These are phyloP conservation scores for Thielaviopsis musarum DNA, from an alignment of 2,329 filamentous ascomycete genomes.

Conservation along the genomic window DNA sequence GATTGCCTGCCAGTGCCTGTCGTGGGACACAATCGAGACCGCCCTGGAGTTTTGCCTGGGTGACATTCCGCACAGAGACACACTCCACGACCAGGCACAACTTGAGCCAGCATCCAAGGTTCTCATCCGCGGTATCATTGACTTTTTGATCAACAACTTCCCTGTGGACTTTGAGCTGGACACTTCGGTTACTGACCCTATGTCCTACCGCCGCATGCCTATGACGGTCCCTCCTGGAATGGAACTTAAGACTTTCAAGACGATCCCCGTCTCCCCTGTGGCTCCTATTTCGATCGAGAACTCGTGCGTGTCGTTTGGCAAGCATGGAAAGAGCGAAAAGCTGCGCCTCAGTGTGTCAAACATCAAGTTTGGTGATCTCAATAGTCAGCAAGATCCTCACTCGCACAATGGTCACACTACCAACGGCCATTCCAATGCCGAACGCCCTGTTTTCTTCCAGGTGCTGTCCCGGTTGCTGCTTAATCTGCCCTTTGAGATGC, in stretches of 20 bases:
- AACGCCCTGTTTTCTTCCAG: conserved; percentile 23
- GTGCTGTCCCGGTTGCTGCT: conserved; percentile 50
- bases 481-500: conserved; percentile 49
- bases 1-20: conserved; percentile 38
- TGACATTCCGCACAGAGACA: conserved; percentile 19
- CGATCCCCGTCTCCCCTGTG: conserved; percentile 12
- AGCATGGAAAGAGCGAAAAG: conserved; percentile 5
- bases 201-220: conserved; percentile 26
- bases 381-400: conserved; percentile 19
- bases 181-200: conserved; percentile 21
- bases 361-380: conserved; percentile 57
- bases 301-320: conserved; percentile 1
- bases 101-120: conserved; percentile 33
- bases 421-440: background rate
- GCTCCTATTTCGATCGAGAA: conserved; percentile 12
- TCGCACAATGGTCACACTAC: conserved; percentile 18
- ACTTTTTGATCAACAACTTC: conserved; percentile 44
- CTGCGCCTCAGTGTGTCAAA: conserved; percentile 28
- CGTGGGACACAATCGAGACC: conserved; percentile 45
- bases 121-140: conserved; percentile 37
- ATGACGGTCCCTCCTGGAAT: conserved; percentile 12
- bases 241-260: background rate
- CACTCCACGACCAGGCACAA: conserved; percentile 23
- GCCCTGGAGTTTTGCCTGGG: conserved; percentile 37
- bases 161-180: conserved; percentile 44